phyloP scores from a whole-genome alignment of 2,329 filamentous ascomycete species.

The Exophiala aquamarina region DNA sequence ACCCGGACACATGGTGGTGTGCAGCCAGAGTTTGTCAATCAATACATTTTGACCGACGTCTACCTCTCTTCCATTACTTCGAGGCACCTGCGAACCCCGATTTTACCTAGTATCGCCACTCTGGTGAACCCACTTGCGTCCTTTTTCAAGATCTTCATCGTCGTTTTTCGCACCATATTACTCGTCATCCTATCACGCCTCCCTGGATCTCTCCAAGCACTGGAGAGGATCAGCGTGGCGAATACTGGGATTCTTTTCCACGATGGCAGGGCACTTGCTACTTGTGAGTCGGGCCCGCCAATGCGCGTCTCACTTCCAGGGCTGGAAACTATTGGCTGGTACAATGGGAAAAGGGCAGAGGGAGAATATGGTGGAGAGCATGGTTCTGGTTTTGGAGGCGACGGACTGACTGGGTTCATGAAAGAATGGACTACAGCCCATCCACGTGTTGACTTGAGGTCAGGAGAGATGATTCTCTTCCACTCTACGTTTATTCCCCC shows the following conservation, averaged over 20 bases:
- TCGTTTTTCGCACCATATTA: constrained; percentile 58
- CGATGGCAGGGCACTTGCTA: constrained; percentile 67
- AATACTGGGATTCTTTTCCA: constrained; percentile 69
- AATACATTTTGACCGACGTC: constrained; percentile 67
- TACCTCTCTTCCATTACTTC: constrained; percentile 56
- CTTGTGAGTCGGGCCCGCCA: constrained; percentile 70
- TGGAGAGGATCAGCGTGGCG: constrained; percentile 69
- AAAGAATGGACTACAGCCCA: constrained; percentile 69
- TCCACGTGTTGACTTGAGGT: constrained; percentile 64
- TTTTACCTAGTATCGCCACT: constrained; percentile 68
- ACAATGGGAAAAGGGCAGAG: constrained; percentile 59
- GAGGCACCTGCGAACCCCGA: constrained; percentile 51
- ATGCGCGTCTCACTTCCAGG: constrained; percentile 64
- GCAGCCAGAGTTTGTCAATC: constrained; percentile 66
- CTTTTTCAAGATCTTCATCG: constrained; percentile 50
- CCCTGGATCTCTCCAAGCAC: constrained; percentile 54
- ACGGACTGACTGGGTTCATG: constrained; percentile 60
- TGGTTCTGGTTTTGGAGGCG: constrained; percentile 51
- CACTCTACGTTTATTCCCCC: constrained; percentile 66
- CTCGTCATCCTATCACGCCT: constrained; percentile 60
- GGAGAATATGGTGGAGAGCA: constrained; percentile 26
- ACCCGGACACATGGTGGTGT: constrained; percentile 46
- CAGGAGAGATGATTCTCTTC: constrained; percentile 66
- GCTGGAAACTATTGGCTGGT: constrained; percentile 71
- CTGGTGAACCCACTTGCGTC: constrained; percentile 61